Base-by-base conservation (phyloP, 768 basidiomycete species). In the Boletus edulis region DNA sequence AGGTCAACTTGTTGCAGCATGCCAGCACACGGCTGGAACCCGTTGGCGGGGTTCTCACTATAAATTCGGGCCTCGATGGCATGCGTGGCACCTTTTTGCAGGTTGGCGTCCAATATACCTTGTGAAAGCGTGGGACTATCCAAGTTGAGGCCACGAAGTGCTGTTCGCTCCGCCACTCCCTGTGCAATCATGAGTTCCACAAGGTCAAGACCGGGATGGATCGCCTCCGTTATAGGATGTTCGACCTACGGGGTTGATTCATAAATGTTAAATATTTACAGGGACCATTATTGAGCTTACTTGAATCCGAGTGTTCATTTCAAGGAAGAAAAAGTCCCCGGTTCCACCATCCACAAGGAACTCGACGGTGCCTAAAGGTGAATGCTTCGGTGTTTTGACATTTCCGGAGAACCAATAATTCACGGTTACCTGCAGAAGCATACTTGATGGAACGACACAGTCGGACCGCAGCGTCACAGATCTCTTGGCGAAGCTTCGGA, bases 261-360 rank as follows among this genome's bases (percentile, higher is more conserved):
- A 49, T 32, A 10, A 42, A 29, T 18, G 14, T 18, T 18, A 6
- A 17, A n/a, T 34, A 11, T 13, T n/a, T 46, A 45, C 14, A 17
- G 2, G 17, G 0, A 47, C 4, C 13, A 38, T 20, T 11, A 8
- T 34, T 14, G 9, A 39, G 38, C 62, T 49, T 49, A 76, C 82
- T 63, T 85, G 84, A 43, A 86, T 78, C 10, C 85, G 76, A 0
- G 84, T 83, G 57, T 89, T 88, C 81, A 88, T 83, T 66, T 89
- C 86, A 13, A 89, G 73, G 56, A 88, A 89, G 71, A 76, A 87
- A 69, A 85, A 86, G 1, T 73, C 61, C 0, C 74, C 78, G 1
- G 79, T 80, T 0, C 69, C 51, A 42, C 83, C 76, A 57, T 84
- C 79, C 7, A 85, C 81, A 6, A 87, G 72, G 63, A 84, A 88